A percentile compares a stretch with the other conserved stretches of the same genome.
These are phyloP conservation scores for Endotrypanum monterogeii DNA, from an alignment of 208 protist species.

Conservation along the genomic window DNA sequence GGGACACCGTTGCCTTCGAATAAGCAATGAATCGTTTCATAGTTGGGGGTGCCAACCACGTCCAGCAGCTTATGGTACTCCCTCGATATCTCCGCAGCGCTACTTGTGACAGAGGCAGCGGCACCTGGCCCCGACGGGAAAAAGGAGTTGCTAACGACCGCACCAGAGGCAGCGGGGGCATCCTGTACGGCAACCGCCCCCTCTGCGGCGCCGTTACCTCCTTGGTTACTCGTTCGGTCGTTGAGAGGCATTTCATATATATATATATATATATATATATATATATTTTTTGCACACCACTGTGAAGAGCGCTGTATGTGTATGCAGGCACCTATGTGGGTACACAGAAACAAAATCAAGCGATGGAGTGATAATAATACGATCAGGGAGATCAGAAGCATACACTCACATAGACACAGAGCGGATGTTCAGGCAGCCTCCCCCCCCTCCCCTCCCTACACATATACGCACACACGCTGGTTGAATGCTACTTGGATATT, in stretches of 20 bases:
- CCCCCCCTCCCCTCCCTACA: no score
- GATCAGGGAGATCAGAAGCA: no score
- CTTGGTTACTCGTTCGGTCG: background rate
- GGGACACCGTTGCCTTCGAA: constrained; percentile 47
- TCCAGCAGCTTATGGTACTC: constrained; percentile 77
- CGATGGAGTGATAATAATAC: no score
- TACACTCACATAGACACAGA: no score
- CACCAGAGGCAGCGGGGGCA: background rate
- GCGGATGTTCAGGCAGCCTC: no score
- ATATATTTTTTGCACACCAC: background rate
- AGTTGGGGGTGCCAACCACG: constrained; percentile 65
- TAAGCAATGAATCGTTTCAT: constrained; percentile 59
- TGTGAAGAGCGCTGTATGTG: no score
- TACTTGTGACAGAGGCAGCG: background rate
- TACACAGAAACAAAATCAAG: no score
- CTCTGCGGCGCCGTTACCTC: background rate
- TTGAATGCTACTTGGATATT: no score
- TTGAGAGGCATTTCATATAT: background rate
- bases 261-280: background rate
- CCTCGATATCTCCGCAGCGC: constrained; percentile 20
- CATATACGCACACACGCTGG: no score
- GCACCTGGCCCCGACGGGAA: background rate
- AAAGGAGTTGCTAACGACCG: background rate
- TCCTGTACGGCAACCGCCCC: background rate
- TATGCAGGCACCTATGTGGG: no score